Conservation (phyloP, 2,329 filamentous ascomycete genomes). For the Colletotrichum graminicola region DNA sequence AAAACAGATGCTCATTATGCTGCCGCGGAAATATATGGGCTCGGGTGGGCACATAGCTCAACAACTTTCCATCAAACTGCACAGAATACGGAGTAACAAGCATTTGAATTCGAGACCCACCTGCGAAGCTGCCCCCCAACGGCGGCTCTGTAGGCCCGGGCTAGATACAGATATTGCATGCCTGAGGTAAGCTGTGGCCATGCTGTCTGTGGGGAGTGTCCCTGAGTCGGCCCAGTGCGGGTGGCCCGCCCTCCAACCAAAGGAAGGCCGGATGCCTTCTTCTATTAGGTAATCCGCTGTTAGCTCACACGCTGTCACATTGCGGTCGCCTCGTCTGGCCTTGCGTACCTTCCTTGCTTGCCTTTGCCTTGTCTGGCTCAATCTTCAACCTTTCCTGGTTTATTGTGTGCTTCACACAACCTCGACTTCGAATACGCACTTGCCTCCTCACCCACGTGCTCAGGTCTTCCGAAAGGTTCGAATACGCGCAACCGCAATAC, state of each 20-base stretch:
- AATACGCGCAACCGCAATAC: conserved; percentile 4
- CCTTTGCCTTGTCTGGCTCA: conserved; percentile 11
- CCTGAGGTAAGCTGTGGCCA: not conserved
- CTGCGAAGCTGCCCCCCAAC: not conserved
- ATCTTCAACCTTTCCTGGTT: conserved; percentile 17
- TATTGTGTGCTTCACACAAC: conserved; percentile 15
- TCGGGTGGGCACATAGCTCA: not conserved
- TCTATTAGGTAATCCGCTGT: conserved; percentile 16
- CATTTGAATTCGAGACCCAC: not conserved
- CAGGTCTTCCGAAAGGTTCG: not conserved
- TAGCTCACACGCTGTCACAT: not conserved
- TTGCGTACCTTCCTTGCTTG: conserved; percentile 11
- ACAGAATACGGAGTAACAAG: not conserved
- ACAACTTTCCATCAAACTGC: not conserved
- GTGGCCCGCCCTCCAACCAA: not conserved
- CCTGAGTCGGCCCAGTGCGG: not conserved
- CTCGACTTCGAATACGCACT: conserved; percentile 8
- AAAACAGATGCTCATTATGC: not conserved
- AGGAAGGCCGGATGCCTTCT: not conserved
- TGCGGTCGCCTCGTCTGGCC: conserved; percentile 12
- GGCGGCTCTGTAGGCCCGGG: conserved; percentile 15
- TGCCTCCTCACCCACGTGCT: not conserved
- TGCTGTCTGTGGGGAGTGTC: not conserved
- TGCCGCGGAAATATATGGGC: not conserved
- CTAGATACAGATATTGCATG: not conserved